Evolutionary conservation across 1,139 yeast species (phyloP), one percentile per base, ranked within the genome.

Genomic region (Scheffersomyces titani): DNA sequence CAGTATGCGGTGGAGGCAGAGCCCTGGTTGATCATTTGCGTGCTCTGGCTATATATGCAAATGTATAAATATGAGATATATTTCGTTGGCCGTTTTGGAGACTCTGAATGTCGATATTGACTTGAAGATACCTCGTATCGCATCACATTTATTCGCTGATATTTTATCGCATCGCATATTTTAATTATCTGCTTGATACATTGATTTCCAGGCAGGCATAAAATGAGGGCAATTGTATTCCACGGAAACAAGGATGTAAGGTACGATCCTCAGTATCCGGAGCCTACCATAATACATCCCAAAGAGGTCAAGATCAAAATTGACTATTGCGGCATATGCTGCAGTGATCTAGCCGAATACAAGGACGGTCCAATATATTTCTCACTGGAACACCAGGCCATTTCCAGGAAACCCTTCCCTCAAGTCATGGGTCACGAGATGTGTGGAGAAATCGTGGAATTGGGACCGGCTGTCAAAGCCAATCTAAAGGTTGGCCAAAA

Each of bases 361-460:
- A 30, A 20, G 44, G 58, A 55, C 44, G 58, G 56, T 16, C 58
- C 56, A 30, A 52, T 48, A 9, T 52, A 48, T 44, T 52, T 52
- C 44, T 36, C 51, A 18, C 40, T 4, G 16, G 40, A 49, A n/a
- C 20, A 46, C 22, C 24, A 46, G 22, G 22, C 49, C 5, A 53
- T 57, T 22, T 53, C 58, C 44, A 30, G 47, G 30, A 51, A 51
- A 30, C 36, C 20, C 24, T 51, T 52, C 47, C 52, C 44, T 7
- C 56, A 55, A 21, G 49, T 51, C 7, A 57, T 57, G 59, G 59
- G 59, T 47, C 59, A 57, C 36, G 59, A 57, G 44, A 53, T 57
- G 55, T 50, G 55, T 19, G 59, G 58, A 7, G 54, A 55, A 44
- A 51, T 57, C 6, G 52, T 55, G 21, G 58, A 55, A 45, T 36